These are phyloP conservation scores for Alternaria viburni DNA, from an alignment of 2,329 filamentous ascomycete species.

Conservation along the genomic window DNA sequence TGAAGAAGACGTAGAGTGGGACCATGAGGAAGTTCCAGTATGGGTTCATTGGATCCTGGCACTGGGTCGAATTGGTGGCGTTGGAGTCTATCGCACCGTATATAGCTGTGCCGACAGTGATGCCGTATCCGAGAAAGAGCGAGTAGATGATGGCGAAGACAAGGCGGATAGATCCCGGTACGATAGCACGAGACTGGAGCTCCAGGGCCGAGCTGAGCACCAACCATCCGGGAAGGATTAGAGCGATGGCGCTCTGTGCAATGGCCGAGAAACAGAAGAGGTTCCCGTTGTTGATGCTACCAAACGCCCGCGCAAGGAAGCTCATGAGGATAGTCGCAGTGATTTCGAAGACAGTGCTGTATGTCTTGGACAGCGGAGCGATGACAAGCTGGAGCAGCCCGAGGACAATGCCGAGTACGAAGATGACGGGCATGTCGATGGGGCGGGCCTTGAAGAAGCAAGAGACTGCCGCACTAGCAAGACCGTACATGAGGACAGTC, in stretches of 20 bases:
- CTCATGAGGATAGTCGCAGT: constrained; percentile 55
- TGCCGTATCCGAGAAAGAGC: constrained; percentile 58
- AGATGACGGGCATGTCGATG: constrained; percentile 79
- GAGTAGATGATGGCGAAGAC: constrained; percentile 60
- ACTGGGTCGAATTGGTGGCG: constrained; percentile 52
- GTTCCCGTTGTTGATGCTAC: constrained; percentile 50
- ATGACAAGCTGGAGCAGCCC: constrained; percentile 77
- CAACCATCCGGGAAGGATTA: constrained; percentile 57
- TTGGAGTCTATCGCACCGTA: constrained; percentile 55
- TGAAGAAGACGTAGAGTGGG: constrained; percentile 74
- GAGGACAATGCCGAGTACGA: constrained; percentile 74
- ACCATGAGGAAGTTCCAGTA: constrained; percentile 73
- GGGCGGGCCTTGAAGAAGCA: constrained; percentile 79
- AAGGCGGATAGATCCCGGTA: constrained; percentile 57
- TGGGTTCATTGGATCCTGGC: constrained; percentile 54
- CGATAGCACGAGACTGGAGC: constrained; percentile 54
- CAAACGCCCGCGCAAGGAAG: constrained; percentile 56
- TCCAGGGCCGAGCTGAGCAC: constrained; percentile 57
- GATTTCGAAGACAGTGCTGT: constrained; percentile 60
- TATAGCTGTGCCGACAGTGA: constrained; percentile 56
- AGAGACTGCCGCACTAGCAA: constrained; percentile 76
- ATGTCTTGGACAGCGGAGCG: constrained; percentile 74
- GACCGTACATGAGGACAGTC: constrained; percentile 71
- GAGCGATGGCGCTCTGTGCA: constrained; percentile 56
- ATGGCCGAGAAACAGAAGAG: constrained; percentile 58